Percentiles rank a stretch among this genome's conserved stretches.
Conservation (phyloP, 495 filamentous ascomycete species). For the Oidiodendron maius region DNA sequence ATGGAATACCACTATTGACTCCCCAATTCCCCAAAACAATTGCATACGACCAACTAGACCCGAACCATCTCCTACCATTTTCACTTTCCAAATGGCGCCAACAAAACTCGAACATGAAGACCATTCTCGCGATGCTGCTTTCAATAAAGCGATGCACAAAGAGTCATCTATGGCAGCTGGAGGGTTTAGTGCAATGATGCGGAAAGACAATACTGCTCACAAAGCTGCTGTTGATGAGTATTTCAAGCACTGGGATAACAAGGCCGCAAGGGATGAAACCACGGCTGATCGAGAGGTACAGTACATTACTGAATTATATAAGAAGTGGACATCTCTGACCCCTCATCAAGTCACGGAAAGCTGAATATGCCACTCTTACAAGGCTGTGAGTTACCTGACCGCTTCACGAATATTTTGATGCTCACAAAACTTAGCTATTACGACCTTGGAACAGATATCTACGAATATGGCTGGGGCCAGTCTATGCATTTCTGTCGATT, state of each 20-base stretch:
- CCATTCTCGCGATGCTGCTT: slow-evolving; percentile 79
- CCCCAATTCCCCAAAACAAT: no score
- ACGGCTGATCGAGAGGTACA: slow-evolving; percentile 67
- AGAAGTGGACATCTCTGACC: neutral
- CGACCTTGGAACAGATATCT: slow-evolving; percentile 94
- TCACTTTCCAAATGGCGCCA: neutral
- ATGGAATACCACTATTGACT: no score
- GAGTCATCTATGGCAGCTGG: slow-evolving; percentile 61
- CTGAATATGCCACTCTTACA: slow-evolving; percentile 88
- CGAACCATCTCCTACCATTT: no score
- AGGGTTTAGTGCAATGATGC: slow-evolving; percentile 74
- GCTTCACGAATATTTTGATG: neutral
- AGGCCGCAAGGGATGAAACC: slow-evolving; percentile 73
- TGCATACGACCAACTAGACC: no score
- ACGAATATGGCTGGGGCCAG: slow-evolving; percentile 93
- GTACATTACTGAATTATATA: neutral
- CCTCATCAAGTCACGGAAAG: slow-evolving; percentile 56
- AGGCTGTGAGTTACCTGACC: slow-evolving; percentile 44
- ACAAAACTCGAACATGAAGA: slow-evolving; percentile 75
- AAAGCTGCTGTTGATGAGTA: slow-evolving; percentile 89
- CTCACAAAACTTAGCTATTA: slow-evolving; percentile 58
- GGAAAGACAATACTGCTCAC: slow-evolving; percentile 74
- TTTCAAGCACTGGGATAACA: slow-evolving; percentile 99
- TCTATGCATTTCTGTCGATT: slow-evolving; percentile 98
- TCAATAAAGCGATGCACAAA: slow-evolving; percentile 86